Evolutionary conservation across 352 stramenopile species (phyloP), one percentile per base, ranked within the genome.

Genomic region (Phytophthora hibernalis): DNA sequence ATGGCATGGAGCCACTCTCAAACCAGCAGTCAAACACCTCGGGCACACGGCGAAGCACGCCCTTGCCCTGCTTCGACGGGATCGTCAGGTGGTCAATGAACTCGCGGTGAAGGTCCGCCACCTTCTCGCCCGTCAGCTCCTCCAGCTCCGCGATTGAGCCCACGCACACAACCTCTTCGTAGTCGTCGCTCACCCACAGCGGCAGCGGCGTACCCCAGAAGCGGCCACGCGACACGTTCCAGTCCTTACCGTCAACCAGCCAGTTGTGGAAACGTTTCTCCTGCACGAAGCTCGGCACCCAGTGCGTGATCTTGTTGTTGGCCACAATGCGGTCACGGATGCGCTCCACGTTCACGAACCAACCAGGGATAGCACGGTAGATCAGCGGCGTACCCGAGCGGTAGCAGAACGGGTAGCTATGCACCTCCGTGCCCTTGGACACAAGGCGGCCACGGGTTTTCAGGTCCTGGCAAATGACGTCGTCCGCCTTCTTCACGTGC

Each of bases 251-350:
- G 75, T 99, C 96, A 0, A 90, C 87, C 31, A 99, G 89, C 98
- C 98, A 99, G 80, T 99, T 99, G 85, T 99, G 98, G 80, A 99
- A 99, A 28, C 98, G 94, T 68, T 99, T 98, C 74, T 99, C 97
- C 81, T 99, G 98, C 30, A 99, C 98, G 48, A 93, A 94, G 61
- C 79, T 74, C 20, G 87, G 87, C 40, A 96, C 87, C 87, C 87
- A 96, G 74, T 92, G 79, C 30, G 87, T 96, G 51, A 84, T 65
- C 61, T 92, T 90, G 70, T 97, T 93, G 71, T 97, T 96, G 30
- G 89, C 94, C 74, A 92, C 88, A 61, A 96, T 94, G 42, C 96
- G 90, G 50, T 99, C 96, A 48, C 98, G 97, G 70, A 99, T 99
- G 63, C 95, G 90, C 72, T 99, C 97, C 11, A 99, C 97, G 66